phyloP scores from a whole-genome alignment of 352 stramenopile genomes.

The Pythium volutum region DNA sequence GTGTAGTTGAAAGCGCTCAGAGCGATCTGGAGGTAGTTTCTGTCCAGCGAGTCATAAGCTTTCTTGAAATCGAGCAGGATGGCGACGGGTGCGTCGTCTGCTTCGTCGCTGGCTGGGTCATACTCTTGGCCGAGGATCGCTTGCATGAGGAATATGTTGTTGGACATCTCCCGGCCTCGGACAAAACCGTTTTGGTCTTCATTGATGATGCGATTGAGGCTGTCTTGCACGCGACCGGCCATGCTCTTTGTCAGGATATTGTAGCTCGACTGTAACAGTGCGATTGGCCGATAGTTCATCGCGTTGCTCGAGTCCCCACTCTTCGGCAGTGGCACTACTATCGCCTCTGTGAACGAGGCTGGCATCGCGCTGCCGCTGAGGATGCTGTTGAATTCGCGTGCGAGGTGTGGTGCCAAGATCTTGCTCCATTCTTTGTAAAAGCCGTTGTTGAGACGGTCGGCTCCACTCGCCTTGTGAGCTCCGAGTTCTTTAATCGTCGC shows the following conservation, averaged over 20 bases:
- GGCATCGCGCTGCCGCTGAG: too few relatives aligned
- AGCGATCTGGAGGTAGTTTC: neutral
- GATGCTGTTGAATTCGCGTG: too few relatives aligned
- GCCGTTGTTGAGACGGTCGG: neutral
- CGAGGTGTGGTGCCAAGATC: too few relatives aligned
- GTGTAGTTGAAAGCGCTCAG: too few relatives aligned
- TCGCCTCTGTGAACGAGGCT: neutral
- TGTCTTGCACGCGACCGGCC: neutral
- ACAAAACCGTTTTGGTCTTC: slow-evolving; percentile 31
- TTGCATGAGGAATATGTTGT: slow-evolving; percentile 16
- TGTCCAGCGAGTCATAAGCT: slow-evolving; percentile 5
- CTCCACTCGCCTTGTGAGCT: neutral
- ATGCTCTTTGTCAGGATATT: slow-evolving; percentile 27
- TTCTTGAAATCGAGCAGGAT: slow-evolving; percentile 12
- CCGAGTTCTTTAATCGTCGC: neutral
- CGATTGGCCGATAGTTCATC: slow-evolving; percentile 27
- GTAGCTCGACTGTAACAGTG: slow-evolving; percentile 27
- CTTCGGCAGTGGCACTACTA: slow-evolving; percentile 26
- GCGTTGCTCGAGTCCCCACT: slow-evolving; percentile 14
- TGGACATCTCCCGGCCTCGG: neutral
- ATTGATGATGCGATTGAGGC: slow-evolving; percentile 25
- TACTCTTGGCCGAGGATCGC: slow-evolving; percentile 8
- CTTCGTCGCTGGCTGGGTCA: neutral
- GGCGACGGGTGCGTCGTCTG: neutral
- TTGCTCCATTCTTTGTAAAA: neutral